Evolutionary conservation across 768 basidiomycete species (phyloP).

Genomic region (Xerocomellus chrysenteron): DNA sequence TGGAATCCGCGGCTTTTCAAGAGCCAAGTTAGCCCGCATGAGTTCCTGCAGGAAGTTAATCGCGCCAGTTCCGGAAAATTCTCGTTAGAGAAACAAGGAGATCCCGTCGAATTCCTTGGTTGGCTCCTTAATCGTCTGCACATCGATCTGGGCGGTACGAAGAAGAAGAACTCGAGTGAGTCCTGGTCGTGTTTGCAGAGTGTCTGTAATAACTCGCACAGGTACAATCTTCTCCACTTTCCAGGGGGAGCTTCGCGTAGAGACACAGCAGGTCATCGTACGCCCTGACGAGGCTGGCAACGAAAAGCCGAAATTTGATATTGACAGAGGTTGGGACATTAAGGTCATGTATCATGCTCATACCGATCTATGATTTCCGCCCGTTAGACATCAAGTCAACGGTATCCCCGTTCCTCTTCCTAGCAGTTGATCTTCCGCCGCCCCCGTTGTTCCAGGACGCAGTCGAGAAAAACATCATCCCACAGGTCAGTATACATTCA

Average conservation of each 20-base stretch:
- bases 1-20: conserved; percentile 99
- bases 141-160: conserved; percentile 92
- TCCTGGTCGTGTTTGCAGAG: conserved; percentile 18
- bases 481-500: conserved; percentile 89
- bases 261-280: conserved; percentile 90
- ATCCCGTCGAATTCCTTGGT: conserved; percentile 92
- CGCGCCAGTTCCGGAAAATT: conserved; percentile 88
- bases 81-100: conserved; percentile 90
- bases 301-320: conserved; percentile 89
- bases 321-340: conserved; percentile 74
- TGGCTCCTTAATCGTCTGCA: conserved; percentile 96
- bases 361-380: conserved; percentile 23
- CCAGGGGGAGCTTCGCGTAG: conserved; percentile 89
- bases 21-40: conserved; percentile 97
- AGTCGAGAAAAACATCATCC: conserved; percentile 97
- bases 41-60: conserved; percentile 95
- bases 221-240: conserved; percentile 92
- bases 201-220: conserved; percentile 33
- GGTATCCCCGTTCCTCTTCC: conserved; percentile 90
- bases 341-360: conserved; percentile 2
- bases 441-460: conserved; percentile 97
- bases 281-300: conserved; percentile 72
- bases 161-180: conserved; percentile 86
- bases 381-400: conserved; percentile 77
- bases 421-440: conserved; percentile 93